A percentile compares a stretch with the other conserved stretches of the same genome.
phyloP scores from a whole-genome alignment of 345 rosid species.

The Brassica incana region DNA sequence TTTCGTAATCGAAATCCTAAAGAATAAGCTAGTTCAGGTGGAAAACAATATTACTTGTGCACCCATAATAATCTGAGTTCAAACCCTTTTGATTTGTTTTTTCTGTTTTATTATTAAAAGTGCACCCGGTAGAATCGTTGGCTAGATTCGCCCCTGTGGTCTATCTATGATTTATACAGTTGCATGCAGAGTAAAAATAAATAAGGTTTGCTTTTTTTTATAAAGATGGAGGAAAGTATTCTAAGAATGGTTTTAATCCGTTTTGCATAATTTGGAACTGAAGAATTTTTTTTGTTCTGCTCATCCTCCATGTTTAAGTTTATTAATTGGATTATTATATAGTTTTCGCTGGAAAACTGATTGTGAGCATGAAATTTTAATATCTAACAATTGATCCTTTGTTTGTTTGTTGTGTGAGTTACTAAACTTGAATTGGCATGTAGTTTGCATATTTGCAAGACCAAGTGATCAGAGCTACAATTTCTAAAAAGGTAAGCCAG shows the following conservation, averaged over 20 bases:
- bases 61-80: too few species aligned
- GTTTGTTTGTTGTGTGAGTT: neutral
- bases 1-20: too few species aligned
- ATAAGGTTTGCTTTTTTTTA: neutral
- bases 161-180: neutral
- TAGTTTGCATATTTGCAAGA: slow-evolving; percentile 9
- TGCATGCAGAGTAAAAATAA: neutral
- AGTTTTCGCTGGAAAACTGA: neutral
- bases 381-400: neutral
- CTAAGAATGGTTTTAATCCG: neutral
- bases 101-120: too few species aligned
- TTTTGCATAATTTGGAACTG: neutral
- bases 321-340: neutral
- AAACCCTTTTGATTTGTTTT: too few species aligned
- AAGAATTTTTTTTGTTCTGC: neutral
- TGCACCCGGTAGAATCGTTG: too few species aligned
- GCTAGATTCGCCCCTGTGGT: too few species aligned
- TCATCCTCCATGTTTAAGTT: slow-evolving; percentile 1
- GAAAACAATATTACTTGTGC: too few species aligned
- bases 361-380: neutral
- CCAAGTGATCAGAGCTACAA: slow-evolving; percentile 16
- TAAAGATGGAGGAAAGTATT: neutral
- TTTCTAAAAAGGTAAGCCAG: slow-evolving; percentile 15
- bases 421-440: neutral
- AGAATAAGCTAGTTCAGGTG: too few species aligned